phyloP scores from a whole-genome alignment of 306 rosid species.

The Pyrus betulifolia region DNA sequence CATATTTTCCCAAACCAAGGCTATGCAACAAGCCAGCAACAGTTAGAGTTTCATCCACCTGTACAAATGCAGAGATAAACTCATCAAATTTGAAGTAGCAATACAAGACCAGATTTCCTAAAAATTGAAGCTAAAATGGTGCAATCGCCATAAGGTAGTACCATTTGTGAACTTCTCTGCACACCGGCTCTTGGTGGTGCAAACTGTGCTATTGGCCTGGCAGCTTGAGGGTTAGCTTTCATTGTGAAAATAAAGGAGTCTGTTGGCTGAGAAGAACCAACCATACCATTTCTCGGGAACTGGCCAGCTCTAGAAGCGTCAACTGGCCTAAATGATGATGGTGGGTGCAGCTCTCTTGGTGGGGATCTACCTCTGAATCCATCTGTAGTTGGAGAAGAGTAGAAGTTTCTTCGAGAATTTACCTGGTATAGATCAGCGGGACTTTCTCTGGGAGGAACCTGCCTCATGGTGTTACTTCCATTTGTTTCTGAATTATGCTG shows the following conservation, averaged over 20 bases:
- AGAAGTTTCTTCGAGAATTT: constrained; percentile 20
- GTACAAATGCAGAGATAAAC: not conserved
- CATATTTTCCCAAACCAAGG: constrained; percentile 53
- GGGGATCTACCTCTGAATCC: constrained; percentile 39
- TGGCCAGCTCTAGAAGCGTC: constrained; percentile 27
- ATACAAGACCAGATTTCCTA: not conserved
- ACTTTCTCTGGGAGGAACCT: constrained; percentile 21
- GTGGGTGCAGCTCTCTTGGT: constrained; percentile 28
- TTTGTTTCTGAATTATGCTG: constrained; percentile 23
- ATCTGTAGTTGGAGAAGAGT: constrained; percentile 14
- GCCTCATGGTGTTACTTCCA: constrained; percentile 12
- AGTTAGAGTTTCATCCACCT: constrained; percentile 35
- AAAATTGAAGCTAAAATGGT: not conserved
- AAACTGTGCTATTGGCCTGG: constrained; percentile 20
- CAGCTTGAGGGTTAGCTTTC: constrained; percentile 26
- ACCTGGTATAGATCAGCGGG: constrained; percentile 27
- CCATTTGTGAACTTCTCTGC: constrained; percentile 26
- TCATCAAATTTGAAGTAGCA: not conserved
- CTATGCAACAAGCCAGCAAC: constrained; percentile 49
- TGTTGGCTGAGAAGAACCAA: constrained; percentile 22
- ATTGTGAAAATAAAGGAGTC: constrained; percentile 10
- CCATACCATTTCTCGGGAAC: constrained; percentile 23
- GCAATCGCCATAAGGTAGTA: constrained; percentile 17
- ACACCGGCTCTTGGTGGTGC: constrained; percentile 20
- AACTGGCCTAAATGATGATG: constrained; percentile 17